phyloP scores from a whole-genome alignment of 2,329 filamentous ascomycete genomes.

The Colletotrichum kahawae region DNA sequence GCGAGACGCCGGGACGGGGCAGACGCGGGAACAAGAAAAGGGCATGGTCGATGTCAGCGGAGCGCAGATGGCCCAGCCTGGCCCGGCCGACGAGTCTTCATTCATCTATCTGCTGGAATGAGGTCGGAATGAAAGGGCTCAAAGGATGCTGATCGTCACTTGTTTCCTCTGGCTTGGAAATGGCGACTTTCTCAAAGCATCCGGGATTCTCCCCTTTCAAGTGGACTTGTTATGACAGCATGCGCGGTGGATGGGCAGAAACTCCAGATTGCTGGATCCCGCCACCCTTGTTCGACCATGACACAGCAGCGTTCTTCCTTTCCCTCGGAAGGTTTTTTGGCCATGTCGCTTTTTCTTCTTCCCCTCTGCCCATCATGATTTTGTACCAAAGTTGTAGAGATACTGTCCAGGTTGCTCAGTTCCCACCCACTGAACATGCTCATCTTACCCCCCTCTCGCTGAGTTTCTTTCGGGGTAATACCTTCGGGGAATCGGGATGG shows the following conservation, averaged over 20 bases:
- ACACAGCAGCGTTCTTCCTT: background rate
- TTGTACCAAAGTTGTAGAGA: background rate
- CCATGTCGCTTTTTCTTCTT: background rate
- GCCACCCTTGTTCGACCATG: background rate
- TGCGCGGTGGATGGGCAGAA: slow-evolving; percentile 1
- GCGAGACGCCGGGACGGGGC: background rate
- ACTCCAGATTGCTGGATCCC: slow-evolving; percentile 1
- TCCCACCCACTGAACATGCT: background rate
- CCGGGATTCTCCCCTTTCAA: background rate
- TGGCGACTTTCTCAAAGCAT: background rate
- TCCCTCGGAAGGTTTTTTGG: background rate
- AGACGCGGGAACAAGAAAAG: background rate
- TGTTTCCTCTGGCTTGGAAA: background rate
- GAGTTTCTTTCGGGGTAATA: slow-evolving; percentile 2
- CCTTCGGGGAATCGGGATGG: slow-evolving; percentile 14
- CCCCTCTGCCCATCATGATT: background rate
- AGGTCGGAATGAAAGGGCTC: slow-evolving; percentile 8
- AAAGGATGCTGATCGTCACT: slow-evolving; percentile 16
- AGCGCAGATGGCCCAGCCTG: background rate
- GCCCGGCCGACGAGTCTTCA: background rate
- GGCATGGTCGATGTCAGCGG: background rate
- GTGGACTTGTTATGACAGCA: slow-evolving; percentile 14
- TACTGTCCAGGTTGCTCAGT: background rate
- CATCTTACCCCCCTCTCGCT: background rate
- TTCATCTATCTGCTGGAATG: slow-evolving; percentile 16